These are phyloP conservation scores for Colletotrichum camelliae DNA, from an alignment of 2,329 filamentous ascomycete genomes.

Conservation along the genomic window DNA sequence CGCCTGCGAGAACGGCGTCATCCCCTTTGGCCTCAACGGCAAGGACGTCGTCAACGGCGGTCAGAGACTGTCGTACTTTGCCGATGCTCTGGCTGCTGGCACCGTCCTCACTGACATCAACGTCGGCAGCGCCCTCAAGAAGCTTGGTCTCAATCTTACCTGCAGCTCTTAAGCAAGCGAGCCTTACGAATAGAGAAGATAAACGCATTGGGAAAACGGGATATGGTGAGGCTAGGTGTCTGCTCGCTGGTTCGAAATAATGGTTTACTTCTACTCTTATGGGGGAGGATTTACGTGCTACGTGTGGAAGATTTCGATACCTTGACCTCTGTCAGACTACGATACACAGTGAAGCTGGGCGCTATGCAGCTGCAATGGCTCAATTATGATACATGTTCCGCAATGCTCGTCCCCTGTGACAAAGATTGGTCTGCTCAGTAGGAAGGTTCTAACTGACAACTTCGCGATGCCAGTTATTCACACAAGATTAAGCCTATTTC, in stretches of 20 bases:
- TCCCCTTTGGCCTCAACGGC: slow-evolving; percentile 62
- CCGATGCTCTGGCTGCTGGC: slow-evolving; percentile 55
- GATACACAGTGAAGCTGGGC: neutral
- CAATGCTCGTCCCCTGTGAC: neutral
- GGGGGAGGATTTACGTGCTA: neutral
- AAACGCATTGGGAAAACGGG: neutral
- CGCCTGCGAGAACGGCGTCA: slow-evolving; percentile 58
- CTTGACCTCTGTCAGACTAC: neutral
- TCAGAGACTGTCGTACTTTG: slow-evolving; percentile 60
- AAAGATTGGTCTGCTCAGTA: neutral
- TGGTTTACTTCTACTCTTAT: neutral
- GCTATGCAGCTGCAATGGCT: neutral
- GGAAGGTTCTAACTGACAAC: neutral
- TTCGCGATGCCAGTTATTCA: neutral
- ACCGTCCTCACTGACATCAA: slow-evolving; percentile 60
- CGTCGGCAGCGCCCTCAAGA: slow-evolving; percentile 38
- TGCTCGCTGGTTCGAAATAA: neutral
- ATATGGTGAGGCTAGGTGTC: neutral
- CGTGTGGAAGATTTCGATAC: neutral
- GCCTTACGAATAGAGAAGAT: neutral
- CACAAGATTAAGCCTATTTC: neutral
- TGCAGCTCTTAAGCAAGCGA: neutral
- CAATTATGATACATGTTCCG: neutral
- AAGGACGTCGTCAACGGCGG: slow-evolving; percentile 56
- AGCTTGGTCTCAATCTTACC: slow-evolving; percentile 26